phyloP scores from a whole-genome alignment of 331 rosid genomes.

The Phaseolus coccineus region DNA sequence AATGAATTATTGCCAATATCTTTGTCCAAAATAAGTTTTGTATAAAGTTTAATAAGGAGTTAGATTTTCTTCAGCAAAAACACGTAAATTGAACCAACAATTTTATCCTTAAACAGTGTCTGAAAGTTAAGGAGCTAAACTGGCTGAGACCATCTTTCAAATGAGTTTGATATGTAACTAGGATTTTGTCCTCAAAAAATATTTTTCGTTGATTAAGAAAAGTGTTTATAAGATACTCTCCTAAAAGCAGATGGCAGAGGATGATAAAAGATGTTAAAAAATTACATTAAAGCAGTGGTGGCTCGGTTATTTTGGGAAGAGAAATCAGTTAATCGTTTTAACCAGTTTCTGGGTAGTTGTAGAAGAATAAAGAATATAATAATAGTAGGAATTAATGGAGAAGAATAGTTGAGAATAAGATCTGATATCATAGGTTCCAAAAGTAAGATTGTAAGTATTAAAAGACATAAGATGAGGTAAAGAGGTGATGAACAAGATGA shows the following conservation, averaged over 20 bases:
- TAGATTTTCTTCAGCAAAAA: background rate
- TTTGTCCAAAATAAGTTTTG: background rate
- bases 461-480: background rate
- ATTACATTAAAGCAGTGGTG: background rate
- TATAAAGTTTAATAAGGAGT: background rate
- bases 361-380: background rate
- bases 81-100: background rate
- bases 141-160: background rate
- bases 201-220: background rate
- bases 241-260: too few species aligned
- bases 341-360: background rate
- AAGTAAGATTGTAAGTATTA: background rate
- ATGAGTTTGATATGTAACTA: too few species aligned
- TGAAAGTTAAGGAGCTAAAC: too few species aligned
- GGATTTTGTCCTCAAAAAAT: background rate
- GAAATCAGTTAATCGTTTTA: background rate
- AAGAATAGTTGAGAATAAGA: background rate
- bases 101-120: background rate
- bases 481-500: background rate
- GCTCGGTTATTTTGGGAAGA: background rate
- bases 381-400: background rate
- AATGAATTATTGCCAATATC: background rate
- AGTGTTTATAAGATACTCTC: too few species aligned
- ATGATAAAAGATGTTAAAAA: background rate
- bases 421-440: conserved; percentile 8